Base-by-base conservation (phyloP, 495 filamentous ascomycete genomes). In the Neurospora hispaniola region DNA sequence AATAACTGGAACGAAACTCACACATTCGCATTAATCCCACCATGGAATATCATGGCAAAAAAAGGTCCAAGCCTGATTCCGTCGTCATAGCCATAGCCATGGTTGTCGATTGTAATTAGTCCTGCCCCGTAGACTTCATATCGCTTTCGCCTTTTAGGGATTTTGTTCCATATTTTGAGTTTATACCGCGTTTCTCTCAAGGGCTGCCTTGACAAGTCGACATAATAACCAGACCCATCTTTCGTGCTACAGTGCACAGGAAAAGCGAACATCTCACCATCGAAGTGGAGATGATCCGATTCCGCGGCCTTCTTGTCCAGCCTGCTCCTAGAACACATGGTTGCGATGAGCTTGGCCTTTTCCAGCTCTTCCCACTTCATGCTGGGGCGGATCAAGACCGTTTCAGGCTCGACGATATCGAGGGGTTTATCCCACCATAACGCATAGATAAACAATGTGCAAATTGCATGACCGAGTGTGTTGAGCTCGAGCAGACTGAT, bases 321-420 rank as follows among this genome's bases (percentile, higher is more conserved):
- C 5, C 2, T 59, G 4, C 48, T 59, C 2, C 0, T 1, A 27
- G 48, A 5, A 5, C 20, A 59, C 20, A 59, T 20, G 1, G 20
- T 2, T 59, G 48, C n/a, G 4, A 59, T 27, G 1, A 59, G n/a
- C 48, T 1, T 59, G 20, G 48, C 20, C 10, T 54, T 0, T 54
- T 54, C 10, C 1, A 54, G 4, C 0, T 23, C 10, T 1, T 12
- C 20, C 0, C 4, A 0, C 1, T 54, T 7, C 0, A 4, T 54
- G 10, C 46, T 27, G 0, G 10, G 20, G 4, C 16, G 23, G 0
- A 59, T 2, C 4, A 31, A 16, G 4, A 59, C 12, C 1, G 20
- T 27, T 59, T 59, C 48, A 3, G 2, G 48, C 10, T 59, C 48
- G 23, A 27, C 20, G 12, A 59, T 0, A 59, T 59, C 48, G 10